Base-by-base conservation (phyloP, 2,329 filamentous ascomycete genomes). In the Fusarium sp. region DNA sequence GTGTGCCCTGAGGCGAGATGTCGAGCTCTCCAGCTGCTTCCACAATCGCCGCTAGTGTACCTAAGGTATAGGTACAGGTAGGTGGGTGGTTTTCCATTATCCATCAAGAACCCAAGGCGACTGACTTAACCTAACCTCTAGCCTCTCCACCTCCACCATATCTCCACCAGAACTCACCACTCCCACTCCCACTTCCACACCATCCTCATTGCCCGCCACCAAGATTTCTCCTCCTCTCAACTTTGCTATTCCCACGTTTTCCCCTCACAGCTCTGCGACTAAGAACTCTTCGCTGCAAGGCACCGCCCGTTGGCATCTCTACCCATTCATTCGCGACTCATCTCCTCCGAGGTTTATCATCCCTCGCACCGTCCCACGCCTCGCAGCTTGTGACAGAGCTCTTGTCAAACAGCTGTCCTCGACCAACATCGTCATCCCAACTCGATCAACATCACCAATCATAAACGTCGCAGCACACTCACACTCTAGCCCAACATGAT, bases 401-500 rank as follows among this genome's bases (percentile, higher is more conserved):
- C 71, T 31, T 65, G 69, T 61, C 60, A 72, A 74, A 69, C 65
- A 72, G 72, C 72, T 69, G 66, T 69, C 66, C 62, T 70, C 66
- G 63, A 70, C 58, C 63, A 20, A 67, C 53, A 33, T 46, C 61
- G 50, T 55, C 60, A 62, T 57, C 62, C 43, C 53, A 50, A 55
- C 56, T 55, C 51, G 52, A 67, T 29, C 42, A 52, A 47, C 46
- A 40, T 29, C 42, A 52, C 54, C 46, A 40, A 37, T 41, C 33
- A 18, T n/a, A n/a, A 58, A 42, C 54, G 47, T 52, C 46, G 31
- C 41, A 62, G 31, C 54, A 66, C 15, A 31, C 21, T 29, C 62
- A 66, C 64, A 66, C 56, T 66, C 64, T 47, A 61, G 67, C 65
- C 58, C 69, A 73, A 43, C 46, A 80, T 80, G 72, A 97, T 97